phyloP scores from a whole-genome alignment of 129 eudicot genomes.

The Escallonia herrerae region DNA sequence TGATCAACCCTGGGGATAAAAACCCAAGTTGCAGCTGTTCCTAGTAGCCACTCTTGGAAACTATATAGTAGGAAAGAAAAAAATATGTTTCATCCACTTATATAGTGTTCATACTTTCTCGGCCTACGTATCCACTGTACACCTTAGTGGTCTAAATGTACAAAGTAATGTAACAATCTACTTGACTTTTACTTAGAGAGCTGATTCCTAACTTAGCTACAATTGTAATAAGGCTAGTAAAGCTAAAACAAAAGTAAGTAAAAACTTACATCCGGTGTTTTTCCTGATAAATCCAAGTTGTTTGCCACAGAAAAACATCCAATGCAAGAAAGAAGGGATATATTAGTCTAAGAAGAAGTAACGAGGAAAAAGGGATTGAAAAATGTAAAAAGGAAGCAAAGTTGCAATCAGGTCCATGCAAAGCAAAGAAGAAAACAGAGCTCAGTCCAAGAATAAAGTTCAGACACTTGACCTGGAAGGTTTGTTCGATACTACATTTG shows the following conservation, averaged over 20 bases:
- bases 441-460: neutral
- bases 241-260: neutral
- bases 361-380: neutral
- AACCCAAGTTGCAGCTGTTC: too few species aligned
- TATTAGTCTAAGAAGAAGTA: neutral
- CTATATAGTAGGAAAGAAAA: too few species aligned
- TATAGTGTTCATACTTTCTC: too few species aligned
- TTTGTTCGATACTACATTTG: too few species aligned
- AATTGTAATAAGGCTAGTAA: neutral
- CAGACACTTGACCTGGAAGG: neutral
- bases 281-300: slow-evolving; percentile 24
- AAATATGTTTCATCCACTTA: too few species aligned
- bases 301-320: neutral
- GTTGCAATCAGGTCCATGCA: neutral
- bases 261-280: slow-evolving; percentile 35
- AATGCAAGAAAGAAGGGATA: neutral
- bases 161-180: too few species aligned
- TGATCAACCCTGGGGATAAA: too few species aligned
- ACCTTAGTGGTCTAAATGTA: too few species aligned
- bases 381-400: neutral
- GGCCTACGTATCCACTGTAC: too few species aligned
- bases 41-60: too few species aligned
- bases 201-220: too few species aligned
- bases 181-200: neutral
- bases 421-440: neutral